Conservation (phyloP, 192 early-diverging fungal species). For the Coemansia sp. region DNA sequence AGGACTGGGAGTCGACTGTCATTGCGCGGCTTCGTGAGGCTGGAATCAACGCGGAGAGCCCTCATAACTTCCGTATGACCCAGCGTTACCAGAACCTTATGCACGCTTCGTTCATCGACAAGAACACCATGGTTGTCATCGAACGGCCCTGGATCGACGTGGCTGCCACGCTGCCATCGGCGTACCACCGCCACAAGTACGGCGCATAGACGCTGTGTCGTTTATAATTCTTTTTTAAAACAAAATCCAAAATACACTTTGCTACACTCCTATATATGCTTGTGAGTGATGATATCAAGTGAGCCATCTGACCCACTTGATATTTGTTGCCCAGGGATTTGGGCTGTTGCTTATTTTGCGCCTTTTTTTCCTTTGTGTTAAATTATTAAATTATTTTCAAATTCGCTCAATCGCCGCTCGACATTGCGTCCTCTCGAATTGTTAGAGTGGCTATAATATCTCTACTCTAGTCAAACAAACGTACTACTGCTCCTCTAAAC, state of each 20-base stretch:
- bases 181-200: conserved; percentile 83
- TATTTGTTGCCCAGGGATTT: not conserved
- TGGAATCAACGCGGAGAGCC: conserved; percentile 55
- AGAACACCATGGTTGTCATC: conserved; percentile 77
- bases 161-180: conserved; percentile 72
- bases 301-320: not conserved
- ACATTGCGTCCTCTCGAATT: not conserved
- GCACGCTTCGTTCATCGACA: conserved; percentile 71
- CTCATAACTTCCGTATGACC: conserved; percentile 67
- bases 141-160: conserved; percentile 87
- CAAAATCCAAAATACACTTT: not conserved
- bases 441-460: not conserved
- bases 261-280: not conserved
- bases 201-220: conserved; percentile 48
- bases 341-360: not conserved
- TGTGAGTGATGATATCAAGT: not conserved
- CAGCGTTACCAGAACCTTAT: conserved; percentile 85
- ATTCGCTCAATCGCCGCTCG: not conserved
- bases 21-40: conserved; percentile 46
- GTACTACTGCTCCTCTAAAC: not conserved
- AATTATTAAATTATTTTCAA: not conserved
- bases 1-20: conserved; percentile 49
- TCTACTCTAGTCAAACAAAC: not conserved
- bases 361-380: not conserved
- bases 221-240: not conserved